These are phyloP conservation scores for Drechslerella coelobrocha DNA, from an alignment of 2,329 filamentous ascomycete species.

Conservation along the genomic window DNA sequence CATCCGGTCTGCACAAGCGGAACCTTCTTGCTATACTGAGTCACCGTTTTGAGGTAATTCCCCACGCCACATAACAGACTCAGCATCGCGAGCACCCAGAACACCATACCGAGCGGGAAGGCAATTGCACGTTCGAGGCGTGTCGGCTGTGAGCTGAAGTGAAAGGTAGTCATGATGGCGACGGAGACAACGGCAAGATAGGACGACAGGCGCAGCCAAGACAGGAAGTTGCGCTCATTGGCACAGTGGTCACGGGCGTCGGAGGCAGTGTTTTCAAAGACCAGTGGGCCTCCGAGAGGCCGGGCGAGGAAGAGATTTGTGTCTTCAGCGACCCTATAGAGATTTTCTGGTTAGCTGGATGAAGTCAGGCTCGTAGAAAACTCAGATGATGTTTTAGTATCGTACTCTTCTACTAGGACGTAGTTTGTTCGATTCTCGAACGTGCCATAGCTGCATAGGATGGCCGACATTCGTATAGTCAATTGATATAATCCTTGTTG, in stretches of 20 bases:
- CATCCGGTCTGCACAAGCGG: conserved; percentile 92
- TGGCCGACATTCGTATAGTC: conserved; percentile 27
- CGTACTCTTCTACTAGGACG: conserved; percentile 53
- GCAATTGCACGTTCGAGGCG: conserved; percentile 76
- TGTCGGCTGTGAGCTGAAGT: conserved; percentile 77
- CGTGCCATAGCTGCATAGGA: conserved; percentile 42
- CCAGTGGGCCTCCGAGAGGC: conserved; percentile 70
- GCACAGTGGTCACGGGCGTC: conserved; percentile 80
- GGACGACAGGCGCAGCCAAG: conserved; percentile 84
- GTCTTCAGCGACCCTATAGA: conserved; percentile 21
- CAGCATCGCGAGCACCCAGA: conserved; percentile 81
- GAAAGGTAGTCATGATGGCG: conserved; percentile 91
- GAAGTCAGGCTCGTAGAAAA: neutral
- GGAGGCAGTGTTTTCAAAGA: conserved; percentile 76
- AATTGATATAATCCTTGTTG: neutral
- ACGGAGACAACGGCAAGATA: conserved; percentile 90
- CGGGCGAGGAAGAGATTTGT: conserved; percentile 58
- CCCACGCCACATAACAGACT: conserved; percentile 78
- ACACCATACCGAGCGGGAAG: conserved; percentile 81
- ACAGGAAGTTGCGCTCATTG: conserved; percentile 82
- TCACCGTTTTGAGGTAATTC: conserved; percentile 83
- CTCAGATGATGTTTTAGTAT: neutral
- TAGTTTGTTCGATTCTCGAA: conserved; percentile 47
- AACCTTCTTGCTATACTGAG: conserved; percentile 76
- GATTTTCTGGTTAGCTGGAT: neutral